Conservation (phyloP, 106 monocot genomes). For the Narthecium ossifragum region DNA sequence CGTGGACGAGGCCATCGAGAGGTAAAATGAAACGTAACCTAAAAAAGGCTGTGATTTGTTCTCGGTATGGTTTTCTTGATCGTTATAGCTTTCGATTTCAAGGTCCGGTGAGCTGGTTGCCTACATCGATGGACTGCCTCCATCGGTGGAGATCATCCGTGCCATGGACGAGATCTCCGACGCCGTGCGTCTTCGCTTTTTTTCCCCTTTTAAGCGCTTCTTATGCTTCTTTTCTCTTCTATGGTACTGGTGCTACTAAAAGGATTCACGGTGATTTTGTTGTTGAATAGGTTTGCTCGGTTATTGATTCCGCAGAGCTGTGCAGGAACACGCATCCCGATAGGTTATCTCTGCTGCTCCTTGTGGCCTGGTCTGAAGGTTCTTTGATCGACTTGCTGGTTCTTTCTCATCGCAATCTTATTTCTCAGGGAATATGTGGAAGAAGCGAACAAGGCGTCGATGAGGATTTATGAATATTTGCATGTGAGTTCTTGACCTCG, state of each 20-base stretch:
- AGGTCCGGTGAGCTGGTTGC: conserved; percentile 67
- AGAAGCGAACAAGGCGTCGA: conserved; percentile 78
- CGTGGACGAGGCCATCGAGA: conserved; percentile 89
- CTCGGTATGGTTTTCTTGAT: not conserved
- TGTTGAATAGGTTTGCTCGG: conserved; percentile 57
- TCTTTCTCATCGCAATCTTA: not conserved
- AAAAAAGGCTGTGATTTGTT: not conserved
- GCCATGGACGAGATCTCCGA: conserved; percentile 92
- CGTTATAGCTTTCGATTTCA: not conserved
- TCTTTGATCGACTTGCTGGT: not conserved
- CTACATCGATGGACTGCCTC: conserved; percentile 47
- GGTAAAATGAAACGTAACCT: conserved; percentile 12
- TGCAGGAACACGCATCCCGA: conserved; percentile 91
- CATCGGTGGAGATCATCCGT: conserved; percentile 59
- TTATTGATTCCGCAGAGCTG: conserved; percentile 94
- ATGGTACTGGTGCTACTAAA: too few species aligned
- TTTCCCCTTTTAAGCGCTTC: not conserved
- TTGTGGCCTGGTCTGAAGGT: not conserved
- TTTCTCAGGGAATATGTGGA: conserved; percentile 69
- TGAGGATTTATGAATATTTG: conserved; percentile 76
- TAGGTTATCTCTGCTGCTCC: conserved; percentile 30
- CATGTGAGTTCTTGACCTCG: conserved; percentile 97
- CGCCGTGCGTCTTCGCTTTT: conserved; percentile 33
- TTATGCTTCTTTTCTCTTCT: not conserved
- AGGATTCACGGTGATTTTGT: not conserved